Conservation (phyloP, 768 basidiomycete genomes). For the Russula sp. region DNA sequence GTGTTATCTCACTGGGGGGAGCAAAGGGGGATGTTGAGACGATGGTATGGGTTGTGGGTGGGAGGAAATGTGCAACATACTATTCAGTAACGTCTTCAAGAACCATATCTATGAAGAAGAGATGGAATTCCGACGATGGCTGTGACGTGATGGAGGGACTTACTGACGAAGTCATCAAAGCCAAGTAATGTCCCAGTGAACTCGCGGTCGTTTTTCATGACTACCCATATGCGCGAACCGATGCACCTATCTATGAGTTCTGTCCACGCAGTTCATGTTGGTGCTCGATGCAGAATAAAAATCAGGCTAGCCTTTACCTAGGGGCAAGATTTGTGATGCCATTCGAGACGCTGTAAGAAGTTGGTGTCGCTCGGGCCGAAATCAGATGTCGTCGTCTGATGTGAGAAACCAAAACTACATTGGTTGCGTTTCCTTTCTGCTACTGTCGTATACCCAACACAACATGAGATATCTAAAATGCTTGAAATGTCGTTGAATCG, state of each 20-base stretch:
- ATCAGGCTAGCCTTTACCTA: slow-evolving; percentile 50
- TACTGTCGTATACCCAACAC: slow-evolving; percentile 19
- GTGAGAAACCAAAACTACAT: slow-evolving; percentile 21
- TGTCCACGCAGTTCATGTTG: slow-evolving; percentile 35
- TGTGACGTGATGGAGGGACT: slow-evolving; percentile 43
- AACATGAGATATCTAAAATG: slow-evolving; percentile 29
- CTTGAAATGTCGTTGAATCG: slow-evolving; percentile 24
- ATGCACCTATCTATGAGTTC: slow-evolving; percentile 98
- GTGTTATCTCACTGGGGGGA: slow-evolving; percentile 70
- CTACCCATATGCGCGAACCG: slow-evolving; percentile 94
- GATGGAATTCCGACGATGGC: not conserved
- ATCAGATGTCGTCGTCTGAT: too few relatives aligned
- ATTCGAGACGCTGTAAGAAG: slow-evolving; percentile 45
- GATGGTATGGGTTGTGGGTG: not conserved
- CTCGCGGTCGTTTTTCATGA: slow-evolving; percentile 97
- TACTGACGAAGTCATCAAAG: slow-evolving; percentile 99
- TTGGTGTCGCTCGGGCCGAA: slow-evolving; percentile 13
- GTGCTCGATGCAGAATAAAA: not conserved
- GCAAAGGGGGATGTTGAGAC: not conserved
- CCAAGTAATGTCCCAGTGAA: slow-evolving; percentile 93
- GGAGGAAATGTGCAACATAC: slow-evolving; percentile 48
- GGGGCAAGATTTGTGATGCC: slow-evolving; percentile 93
- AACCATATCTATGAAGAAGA: slow-evolving; percentile 67
- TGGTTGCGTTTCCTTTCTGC: slow-evolving; percentile 15
- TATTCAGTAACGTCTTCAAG: slow-evolving; percentile 96